These are phyloP conservation scores for Calonectria pauciramosa DNA, from an alignment of 2,329 filamentous ascomycete species.

Conservation along the genomic window DNA sequence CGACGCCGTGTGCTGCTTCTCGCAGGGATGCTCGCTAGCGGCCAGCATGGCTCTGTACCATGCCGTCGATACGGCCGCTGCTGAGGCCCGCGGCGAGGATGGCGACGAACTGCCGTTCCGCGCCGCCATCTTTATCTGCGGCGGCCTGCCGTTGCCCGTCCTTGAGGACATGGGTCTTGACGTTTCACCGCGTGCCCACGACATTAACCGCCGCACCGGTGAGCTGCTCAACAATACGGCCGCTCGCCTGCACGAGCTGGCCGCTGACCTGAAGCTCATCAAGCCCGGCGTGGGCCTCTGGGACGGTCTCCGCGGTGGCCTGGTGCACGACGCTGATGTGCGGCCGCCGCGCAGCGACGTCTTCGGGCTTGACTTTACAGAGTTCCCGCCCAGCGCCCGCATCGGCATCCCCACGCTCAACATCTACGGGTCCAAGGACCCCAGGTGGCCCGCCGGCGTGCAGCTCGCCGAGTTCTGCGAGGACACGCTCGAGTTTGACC, in stretches of 20 bases:
- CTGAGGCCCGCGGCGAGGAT: not conserved
- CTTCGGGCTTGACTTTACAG: slow-evolving; percentile 13
- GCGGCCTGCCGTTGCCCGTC: slow-evolving; percentile 6
- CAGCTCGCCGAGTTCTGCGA: slow-evolving; percentile 15
- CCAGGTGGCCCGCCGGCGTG: slow-evolving; percentile 11
- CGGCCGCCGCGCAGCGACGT: slow-evolving; percentile 8
- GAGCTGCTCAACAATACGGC: slow-evolving; percentile 10
- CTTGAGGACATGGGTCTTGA: slow-evolving; percentile 12
- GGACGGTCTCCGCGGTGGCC: not conserved
- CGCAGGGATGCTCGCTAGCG: slow-evolving; percentile 14
- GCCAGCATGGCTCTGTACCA: slow-evolving; percentile 14
- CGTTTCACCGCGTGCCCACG: slow-evolving; percentile 6
- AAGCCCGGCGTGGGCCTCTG: slow-evolving; percentile 12
- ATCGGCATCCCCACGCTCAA: slow-evolving; percentile 10
- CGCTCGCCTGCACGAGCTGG: slow-evolving; percentile 2
- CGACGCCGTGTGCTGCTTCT: slow-evolving; percentile 20
- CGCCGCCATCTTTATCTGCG: slow-evolving; percentile 22
- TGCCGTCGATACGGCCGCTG: slow-evolving; percentile 1
- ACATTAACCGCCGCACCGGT: slow-evolving; percentile 19
- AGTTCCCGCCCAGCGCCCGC: slow-evolving; percentile 8
- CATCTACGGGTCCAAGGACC: slow-evolving; percentile 20
- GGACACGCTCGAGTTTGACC: slow-evolving; percentile 7
- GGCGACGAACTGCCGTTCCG: slow-evolving; percentile 8
- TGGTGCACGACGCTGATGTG: slow-evolving; percentile 1
- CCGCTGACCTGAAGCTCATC: slow-evolving; percentile 11